Percentiles rank a stretch among this genome's conserved stretches.
Evolutionary conservation across 331 rosid species (phyloP).

Genomic region (Stylosanthes scabra): DNA sequence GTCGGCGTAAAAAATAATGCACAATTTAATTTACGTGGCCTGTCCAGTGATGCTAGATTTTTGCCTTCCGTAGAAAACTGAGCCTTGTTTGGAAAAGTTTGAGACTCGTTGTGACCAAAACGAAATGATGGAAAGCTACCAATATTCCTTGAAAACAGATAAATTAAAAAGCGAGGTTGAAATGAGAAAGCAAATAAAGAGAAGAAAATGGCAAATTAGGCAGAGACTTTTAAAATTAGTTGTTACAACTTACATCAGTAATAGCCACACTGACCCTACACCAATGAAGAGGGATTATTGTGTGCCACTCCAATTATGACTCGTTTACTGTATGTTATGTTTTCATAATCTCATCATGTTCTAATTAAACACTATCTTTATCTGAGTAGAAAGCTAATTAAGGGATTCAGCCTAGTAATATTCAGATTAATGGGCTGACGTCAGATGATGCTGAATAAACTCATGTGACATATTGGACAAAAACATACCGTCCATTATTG

Average conservation of each 20-base stretch:
- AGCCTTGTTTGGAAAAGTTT: neutral
- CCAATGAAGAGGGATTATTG: neutral
- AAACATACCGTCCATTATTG: neutral
- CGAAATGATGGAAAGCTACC: neutral
- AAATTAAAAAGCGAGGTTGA: too few species aligned
- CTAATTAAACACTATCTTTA: too few species aligned
- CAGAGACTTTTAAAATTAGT: neutral
- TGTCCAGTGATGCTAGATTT: neutral
- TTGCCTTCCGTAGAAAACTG: neutral
- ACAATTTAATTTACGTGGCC: slow-evolving; percentile 25
- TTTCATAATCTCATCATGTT: too few species aligned
- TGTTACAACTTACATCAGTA: neutral
- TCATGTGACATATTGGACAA: slow-evolving; percentile 19
- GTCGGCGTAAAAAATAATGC: slow-evolving; percentile 16
- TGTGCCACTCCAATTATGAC: neutral
- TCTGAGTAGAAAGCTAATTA: too few species aligned
- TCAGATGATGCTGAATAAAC: neutral
- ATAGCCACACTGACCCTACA: neutral
- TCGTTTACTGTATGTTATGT: too few species aligned
- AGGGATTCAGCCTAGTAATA: too few species aligned
- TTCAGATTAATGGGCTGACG: neutral
- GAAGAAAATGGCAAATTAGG: slow-evolving; percentile 7
- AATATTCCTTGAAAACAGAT: too few species aligned
- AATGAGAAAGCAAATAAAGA: neutral
- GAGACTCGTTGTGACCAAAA: slow-evolving; percentile 2